Percentiles rank a stretch among this genome's conserved stretches.
Evolutionary conservation across 768 basidiomycete species (phyloP).

Genomic region (Termitomyces sp.): DNA sequence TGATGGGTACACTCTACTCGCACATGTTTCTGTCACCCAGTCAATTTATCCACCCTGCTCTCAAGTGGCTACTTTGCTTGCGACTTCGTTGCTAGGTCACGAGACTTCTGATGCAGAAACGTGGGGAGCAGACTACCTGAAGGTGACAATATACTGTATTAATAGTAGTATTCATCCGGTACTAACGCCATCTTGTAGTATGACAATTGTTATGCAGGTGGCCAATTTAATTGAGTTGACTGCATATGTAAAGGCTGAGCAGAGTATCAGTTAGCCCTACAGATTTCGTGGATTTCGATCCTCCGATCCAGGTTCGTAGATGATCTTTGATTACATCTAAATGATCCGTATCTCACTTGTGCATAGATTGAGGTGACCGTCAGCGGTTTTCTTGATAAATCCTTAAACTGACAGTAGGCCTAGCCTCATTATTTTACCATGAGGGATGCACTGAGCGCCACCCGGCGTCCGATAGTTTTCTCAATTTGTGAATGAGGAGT

Average conservation of each 20-base stretch:
- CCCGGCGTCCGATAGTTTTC: slow-evolving; percentile 46
- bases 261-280: slow-evolving; percentile 31
- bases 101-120: slow-evolving; percentile 46
- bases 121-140: slow-evolving; percentile 50
- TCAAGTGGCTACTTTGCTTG: slow-evolving; percentile 42
- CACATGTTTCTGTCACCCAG: neutral
- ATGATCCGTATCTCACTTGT: neutral
- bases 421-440: slow-evolving; percentile 44
- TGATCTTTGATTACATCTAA: no score
- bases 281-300: slow-evolving; percentile 46
- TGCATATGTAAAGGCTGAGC: neutral
- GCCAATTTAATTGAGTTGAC: neutral
- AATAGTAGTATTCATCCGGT: neutral
- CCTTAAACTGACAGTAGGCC: neutral
- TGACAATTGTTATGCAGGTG: slow-evolving; percentile 50
- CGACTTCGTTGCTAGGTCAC: slow-evolving; percentile 43
- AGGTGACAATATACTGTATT: slow-evolving; percentile 21
- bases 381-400: neutral
- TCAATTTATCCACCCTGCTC: neutral
- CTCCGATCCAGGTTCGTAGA: slow-evolving; percentile 35
- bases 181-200: slow-evolving; percentile 27
- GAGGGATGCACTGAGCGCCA: slow-evolving; percentile 43
- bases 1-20: slow-evolving; percentile 27
- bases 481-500: slow-evolving; percentile 52
- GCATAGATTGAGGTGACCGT: slow-evolving; percentile 34